Base-by-base conservation (phyloP, 2,329 filamentous ascomycete genomes). In the Anisogramma anomala region DNA sequence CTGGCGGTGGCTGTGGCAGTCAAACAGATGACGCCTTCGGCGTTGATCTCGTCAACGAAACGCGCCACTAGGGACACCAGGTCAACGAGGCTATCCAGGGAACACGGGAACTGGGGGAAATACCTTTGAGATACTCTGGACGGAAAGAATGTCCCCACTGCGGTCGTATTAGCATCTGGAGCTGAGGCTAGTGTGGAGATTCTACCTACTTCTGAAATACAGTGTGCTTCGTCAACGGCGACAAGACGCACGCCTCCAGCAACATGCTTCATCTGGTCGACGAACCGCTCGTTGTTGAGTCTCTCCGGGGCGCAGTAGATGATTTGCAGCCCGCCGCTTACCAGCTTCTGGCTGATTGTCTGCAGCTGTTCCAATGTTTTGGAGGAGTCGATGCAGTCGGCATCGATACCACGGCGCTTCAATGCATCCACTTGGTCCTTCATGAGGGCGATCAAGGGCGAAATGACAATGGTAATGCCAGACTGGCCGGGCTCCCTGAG, bases 361-460 rank as follows among this genome's bases (percentile, higher is more conserved):
- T 62, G 59, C 8, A 69, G 53, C 38, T 69, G 60, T 3, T 72
- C 63, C 40, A 62, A 64, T 0, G 64, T 64, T 49, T 74, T 76
- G 4, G 65, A 71, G 0, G 72, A 78, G 50, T 78, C 71, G 9
- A 77, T 57, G 6, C 66, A 67, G 2, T 71, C 73, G 7, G 72
- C 74, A 8, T 64, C 50, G 8, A 78, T 65, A 1, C 67, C 67
- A 20, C 65, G 62, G 8, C 60, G 60, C 34, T 63, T 58, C 15
- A 78, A 58, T 1, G 67, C 66, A 48, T 77, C 72, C 0, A 74
- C 71, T 48, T 78, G 74, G 46, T 77, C 72, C 50, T 77, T 77
- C 72, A 76, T 76, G 39, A 77, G 51, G 2, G 71, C 71, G 38
- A 76, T 71, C 3, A 76, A 55, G 0, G 71, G 71, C 0, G 69